Percentiles rank a stretch among this genome's conserved stretches.
Conservation (phyloP, 2,329 filamentous ascomycete species). For the Botrytis byssoidea region DNA sequence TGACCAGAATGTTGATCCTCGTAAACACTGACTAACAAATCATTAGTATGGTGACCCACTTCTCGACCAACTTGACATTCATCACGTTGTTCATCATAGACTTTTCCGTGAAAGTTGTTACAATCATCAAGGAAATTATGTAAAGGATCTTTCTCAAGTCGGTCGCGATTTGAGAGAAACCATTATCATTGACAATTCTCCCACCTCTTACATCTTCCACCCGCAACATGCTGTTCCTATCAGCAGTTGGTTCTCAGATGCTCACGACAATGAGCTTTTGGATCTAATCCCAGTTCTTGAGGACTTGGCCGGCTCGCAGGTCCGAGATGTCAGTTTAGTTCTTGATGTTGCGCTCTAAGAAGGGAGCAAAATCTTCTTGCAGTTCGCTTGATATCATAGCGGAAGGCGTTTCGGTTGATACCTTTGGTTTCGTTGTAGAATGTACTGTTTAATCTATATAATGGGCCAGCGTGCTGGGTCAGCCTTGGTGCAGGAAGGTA, state of each 20-base stretch:
- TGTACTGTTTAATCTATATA: constrained; percentile 44
- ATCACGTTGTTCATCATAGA: constrained; percentile 92
- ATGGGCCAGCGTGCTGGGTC: constrained; percentile 37
- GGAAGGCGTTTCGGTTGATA: constrained; percentile 42
- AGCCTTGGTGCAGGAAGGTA: constrained; percentile 26
- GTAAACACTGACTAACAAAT: constrained; percentile 22
- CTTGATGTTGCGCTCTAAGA: constrained; percentile 80
- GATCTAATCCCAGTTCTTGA: constrained; percentile 98
- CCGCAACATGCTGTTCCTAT: constrained; percentile 98
- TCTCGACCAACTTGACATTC: constrained; percentile 94
- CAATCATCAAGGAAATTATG: constrained; percentile 98
- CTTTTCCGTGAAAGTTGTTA: constrained; percentile 98
- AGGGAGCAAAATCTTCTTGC: constrained; percentile 37
- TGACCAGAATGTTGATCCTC: constrained; percentile 8
- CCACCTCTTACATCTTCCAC: constrained; percentile 99
- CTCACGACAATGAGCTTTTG: constrained; percentile 96
- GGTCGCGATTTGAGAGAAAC: constrained; percentile 94
- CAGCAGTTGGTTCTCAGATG: constrained; percentile 99
- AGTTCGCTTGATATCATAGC: constrained; percentile 41
- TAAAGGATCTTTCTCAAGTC: constrained; percentile 97
- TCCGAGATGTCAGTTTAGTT: constrained; percentile 94
- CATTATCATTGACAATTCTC: constrained; percentile 99
- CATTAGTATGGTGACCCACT: constrained; percentile 89
- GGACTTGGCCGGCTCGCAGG: constrained; percentile 84
- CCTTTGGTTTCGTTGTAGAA: constrained; percentile 42